Evolutionary conservation across 768 basidiomycete genomes (phyloP).

Genomic region (Pisolithus orientalis): DNA sequence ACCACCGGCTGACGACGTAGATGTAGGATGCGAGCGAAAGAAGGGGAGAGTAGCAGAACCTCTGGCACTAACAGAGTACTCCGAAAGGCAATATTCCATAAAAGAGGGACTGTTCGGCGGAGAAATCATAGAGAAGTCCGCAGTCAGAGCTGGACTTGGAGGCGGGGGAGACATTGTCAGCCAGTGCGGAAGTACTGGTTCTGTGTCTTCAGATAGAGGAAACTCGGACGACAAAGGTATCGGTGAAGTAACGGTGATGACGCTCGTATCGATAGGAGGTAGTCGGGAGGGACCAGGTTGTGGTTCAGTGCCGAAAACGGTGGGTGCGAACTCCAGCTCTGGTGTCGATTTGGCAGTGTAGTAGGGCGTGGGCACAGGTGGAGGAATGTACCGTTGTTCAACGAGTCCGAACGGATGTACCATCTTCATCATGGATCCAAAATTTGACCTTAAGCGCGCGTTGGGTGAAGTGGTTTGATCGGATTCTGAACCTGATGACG

Average conservation of each 20-base stretch:
- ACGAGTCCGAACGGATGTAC: conserved; percentile 4
- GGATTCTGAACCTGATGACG: conserved; percentile 12
- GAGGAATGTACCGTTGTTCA: conserved; percentile 15
- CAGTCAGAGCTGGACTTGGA: conserved; percentile 38
- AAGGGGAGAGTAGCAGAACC: conserved; percentile 24
- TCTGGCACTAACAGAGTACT: conserved; percentile 19
- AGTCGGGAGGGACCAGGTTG: conserved; percentile 24
- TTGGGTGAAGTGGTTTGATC: conserved; percentile 14
- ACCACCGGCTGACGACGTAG: conserved; percentile 6
- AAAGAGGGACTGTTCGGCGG: conserved; percentile 33
- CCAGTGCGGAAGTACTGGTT: conserved; percentile 13
- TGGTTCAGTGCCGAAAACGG: conserved; percentile 5
- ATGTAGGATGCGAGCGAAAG: conserved; percentile 23
- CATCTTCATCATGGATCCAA: conserved; percentile 10
- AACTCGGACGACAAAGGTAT: conserved; percentile 9
- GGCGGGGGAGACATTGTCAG: conserved; percentile 24
- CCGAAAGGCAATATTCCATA: conserved; percentile 23
- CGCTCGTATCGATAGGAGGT: conserved; percentile 16
- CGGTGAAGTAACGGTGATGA: conserved; percentile 14
- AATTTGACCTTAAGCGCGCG: conserved; percentile 4
- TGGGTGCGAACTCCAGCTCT: conserved; percentile 15
- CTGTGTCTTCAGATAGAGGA: conserved; percentile 21
- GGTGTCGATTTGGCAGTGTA: conserved; percentile 28
- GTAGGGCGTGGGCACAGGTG: conserved; percentile 24
- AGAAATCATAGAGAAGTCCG: conserved; percentile 42